Percentiles rank a stretch among this genome's conserved stretches.
Evolutionary conservation across 257 asterid species (phyloP).

Genomic region (Solanum commersonii): DNA sequence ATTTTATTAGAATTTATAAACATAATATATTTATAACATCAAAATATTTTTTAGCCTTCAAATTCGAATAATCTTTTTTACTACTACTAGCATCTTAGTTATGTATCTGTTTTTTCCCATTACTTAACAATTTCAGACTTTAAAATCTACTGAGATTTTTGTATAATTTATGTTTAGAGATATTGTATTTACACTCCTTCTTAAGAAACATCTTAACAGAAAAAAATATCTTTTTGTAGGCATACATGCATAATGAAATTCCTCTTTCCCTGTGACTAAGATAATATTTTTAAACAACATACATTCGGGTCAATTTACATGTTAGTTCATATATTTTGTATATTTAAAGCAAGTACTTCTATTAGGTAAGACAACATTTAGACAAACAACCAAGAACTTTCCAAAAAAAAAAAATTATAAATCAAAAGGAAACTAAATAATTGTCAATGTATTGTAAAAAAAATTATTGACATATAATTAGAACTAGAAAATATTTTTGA

Average conservation of each 20-base stretch:
- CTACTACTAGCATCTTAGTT: background rate
- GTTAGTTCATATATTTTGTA: background rate
- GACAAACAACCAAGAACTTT: background rate
- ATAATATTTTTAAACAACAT: too few relatives aligned
- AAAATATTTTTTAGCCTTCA: background rate
- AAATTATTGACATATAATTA: too few relatives aligned
- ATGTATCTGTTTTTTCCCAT: background rate
- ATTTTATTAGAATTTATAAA: background rate
- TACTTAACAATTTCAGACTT: background rate
- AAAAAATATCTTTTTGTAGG: background rate
- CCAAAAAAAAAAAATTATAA: background rate
- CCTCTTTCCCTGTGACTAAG: background rate
- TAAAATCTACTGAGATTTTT: background rate
- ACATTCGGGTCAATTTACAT: background rate
- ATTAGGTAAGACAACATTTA: background rate
- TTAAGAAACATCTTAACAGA: background rate
- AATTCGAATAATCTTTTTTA: background rate
- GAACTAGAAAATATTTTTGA: background rate
- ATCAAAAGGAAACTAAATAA: background rate
- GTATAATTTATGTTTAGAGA: background rate
- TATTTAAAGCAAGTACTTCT: background rate
- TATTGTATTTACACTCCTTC: background rate
- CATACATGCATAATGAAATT: background rate
- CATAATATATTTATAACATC: too few relatives aligned
- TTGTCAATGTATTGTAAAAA: background rate